Percentiles rank a stretch among this genome's conserved stretches.
Conservation (phyloP, 768 basidiomycete species). For the Mycena filopes region DNA sequence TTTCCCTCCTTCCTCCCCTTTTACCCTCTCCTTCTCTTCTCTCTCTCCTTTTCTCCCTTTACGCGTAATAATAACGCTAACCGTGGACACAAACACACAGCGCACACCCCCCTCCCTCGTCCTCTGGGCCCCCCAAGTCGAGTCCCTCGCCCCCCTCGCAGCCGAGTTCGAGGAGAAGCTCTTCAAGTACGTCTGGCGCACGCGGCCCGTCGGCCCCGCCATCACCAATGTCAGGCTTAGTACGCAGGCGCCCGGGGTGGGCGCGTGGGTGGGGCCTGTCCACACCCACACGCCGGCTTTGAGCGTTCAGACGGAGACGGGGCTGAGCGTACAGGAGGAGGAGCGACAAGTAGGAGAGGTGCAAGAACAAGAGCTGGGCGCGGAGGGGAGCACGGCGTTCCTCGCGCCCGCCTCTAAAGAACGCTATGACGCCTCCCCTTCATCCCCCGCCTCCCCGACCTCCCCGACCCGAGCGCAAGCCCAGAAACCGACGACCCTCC, state of each 20-base stretch:
- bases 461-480: background rate
- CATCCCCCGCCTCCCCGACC: background rate
- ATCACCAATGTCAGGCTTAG: no score
- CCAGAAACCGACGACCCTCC: conserved; percentile 27
- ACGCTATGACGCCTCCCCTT: background rate
- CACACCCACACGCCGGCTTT: no score
- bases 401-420: background rate
- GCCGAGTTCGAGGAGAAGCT: conserved; percentile 82
- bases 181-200: conserved; percentile 84
- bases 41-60: no score
- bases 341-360: conserved; percentile 33
- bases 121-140: conserved; percentile 82
- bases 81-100: conserved; percentile 38
- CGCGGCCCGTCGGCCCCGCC: conserved; percentile 41
- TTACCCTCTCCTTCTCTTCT: no score
- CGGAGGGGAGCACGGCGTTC: background rate
- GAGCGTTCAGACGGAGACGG: no score
- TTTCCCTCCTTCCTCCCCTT: background rate
- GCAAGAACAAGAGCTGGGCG: conserved; percentile 33
- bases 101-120: conserved; percentile 83
- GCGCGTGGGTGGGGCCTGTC: no score
- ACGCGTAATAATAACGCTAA: no score
- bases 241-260: no score
- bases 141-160: conserved; percentile 72
- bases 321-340: no score